Conservation (phyloP, 768 basidiomycete genomes). For the Daedaleopsis sinensis region DNA sequence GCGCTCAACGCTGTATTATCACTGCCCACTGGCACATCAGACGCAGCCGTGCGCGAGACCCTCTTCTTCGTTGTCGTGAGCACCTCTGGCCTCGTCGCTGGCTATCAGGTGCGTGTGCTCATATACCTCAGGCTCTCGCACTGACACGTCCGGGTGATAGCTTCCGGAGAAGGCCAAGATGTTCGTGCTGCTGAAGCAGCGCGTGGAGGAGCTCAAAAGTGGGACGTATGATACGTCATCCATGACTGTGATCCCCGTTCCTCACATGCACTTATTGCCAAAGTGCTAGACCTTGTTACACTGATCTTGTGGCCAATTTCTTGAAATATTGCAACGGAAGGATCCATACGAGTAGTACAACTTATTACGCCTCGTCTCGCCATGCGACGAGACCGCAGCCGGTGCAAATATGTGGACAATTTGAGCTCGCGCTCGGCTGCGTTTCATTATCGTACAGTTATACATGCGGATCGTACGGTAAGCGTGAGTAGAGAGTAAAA, state of each 20-base stretch:
- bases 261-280: no score
- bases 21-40: neutral
- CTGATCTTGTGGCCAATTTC: no score
- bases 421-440: slow-evolving; percentile 1
- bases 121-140: neutral
- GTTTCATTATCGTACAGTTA: slow-evolving; percentile 20
- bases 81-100: slow-evolving; percentile 73
- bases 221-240: slow-evolving; percentile 14
- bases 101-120: slow-evolving; percentile 58
- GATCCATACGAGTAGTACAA: no score
- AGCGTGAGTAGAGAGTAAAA: slow-evolving; percentile 10
- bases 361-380: no score
- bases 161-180: slow-evolving; percentile 47
- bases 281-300: no score
- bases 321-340: no score
- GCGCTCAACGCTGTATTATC: neutral
- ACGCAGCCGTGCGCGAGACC: slow-evolving; percentile 47
- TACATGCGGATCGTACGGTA: slow-evolving; percentile 20
- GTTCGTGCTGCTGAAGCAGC: slow-evolving; percentile 38
- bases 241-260: slow-evolving; percentile 17
- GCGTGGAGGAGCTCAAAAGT: slow-evolving; percentile 35
- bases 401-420: neutral
- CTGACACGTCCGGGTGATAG: slow-evolving; percentile 29
- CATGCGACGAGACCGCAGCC: no score
- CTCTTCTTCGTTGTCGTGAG: slow-evolving; percentile 77